Percentiles rank a stretch among this genome's conserved stretches.
Evolutionary conservation across 2,329 filamentous ascomycete genomes (phyloP).

Genomic region (Ophiostoma australiae): DNA sequence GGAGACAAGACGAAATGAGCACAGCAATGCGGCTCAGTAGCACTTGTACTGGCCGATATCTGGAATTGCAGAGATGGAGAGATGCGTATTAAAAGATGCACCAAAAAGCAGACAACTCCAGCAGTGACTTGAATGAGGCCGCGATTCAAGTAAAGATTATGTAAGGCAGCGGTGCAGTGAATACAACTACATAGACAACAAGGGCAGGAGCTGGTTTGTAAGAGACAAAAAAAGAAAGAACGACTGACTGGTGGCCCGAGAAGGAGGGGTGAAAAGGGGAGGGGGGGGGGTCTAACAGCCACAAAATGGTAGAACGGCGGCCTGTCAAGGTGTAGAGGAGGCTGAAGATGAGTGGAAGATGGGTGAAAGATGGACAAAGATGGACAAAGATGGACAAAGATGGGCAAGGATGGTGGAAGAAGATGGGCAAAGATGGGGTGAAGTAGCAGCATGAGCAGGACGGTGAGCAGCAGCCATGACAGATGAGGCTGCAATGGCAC

Average conservation of each 20-base stretch:
- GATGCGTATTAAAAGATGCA: too few species aligned
- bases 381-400: too few species aligned
- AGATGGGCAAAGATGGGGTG: too few species aligned
- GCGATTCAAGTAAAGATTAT: background rate
- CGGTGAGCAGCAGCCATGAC: background rate
- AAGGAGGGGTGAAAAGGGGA: background rate
- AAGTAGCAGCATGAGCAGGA: background rate
- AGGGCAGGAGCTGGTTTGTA: background rate
- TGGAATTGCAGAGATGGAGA: background rate
- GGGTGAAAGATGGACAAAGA: too few species aligned
- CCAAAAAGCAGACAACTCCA: background rate
- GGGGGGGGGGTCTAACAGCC: background rate
- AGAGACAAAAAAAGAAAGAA: background rate
- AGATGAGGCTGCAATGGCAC: background rate
- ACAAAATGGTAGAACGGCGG: background rate
- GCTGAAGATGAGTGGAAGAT: too few species aligned
- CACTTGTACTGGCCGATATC: background rate
- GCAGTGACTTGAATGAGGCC: background rate
- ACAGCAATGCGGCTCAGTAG: background rate
- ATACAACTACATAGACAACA: too few species aligned
- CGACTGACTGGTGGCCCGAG: background rate
- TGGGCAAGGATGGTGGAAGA: too few species aligned
- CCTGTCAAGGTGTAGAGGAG: background rate
- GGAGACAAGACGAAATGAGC: background rate
- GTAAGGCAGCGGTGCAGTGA: background rate